A percentile compares a stretch with the other conserved stretches of the same genome.
These are phyloP conservation scores for Trametes cinnabarina DNA, from an alignment of 768 basidiomycete species.

Conservation along the genomic window DNA sequence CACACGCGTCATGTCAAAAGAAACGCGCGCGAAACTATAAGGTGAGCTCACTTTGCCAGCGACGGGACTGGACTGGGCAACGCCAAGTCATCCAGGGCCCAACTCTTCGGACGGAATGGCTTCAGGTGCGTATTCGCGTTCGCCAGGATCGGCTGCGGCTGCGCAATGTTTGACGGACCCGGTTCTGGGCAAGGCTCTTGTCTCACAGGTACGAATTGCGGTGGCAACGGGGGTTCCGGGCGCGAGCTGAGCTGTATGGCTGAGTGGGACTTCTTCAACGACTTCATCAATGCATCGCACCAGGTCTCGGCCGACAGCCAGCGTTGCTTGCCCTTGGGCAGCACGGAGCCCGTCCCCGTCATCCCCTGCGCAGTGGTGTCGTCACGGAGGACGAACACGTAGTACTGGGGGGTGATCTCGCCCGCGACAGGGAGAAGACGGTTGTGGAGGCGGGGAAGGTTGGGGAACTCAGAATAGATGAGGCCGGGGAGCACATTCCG, in stretches of 20 bases:
- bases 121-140: slow-evolving; percentile 14
- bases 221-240: slow-evolving; percentile 10
- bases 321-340: slow-evolving; percentile 50
- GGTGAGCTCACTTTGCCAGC: slow-evolving; percentile 40
- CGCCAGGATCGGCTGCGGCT: background rate
- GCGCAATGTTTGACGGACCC: slow-evolving; percentile 11
- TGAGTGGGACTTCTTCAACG: slow-evolving; percentile 22
- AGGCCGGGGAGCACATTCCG: too few species aligned
- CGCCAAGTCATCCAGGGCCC: slow-evolving; percentile 58
- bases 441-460: too few species aligned
- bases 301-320: slow-evolving; percentile 77
- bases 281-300: slow-evolving; percentile 68
- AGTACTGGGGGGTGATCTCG: too few species aligned
- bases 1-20: too few species aligned
- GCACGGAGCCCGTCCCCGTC: slow-evolving; percentile 21
- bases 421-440: too few species aligned
- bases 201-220: background rate
- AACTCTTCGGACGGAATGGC: slow-evolving; percentile 53
- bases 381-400: too few species aligned
- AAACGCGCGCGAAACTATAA: background rate
- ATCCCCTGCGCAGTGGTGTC: too few species aligned
- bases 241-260: slow-evolving; percentile 35
- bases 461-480: too few species aligned
- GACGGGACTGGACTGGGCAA: slow-evolving; percentile 60
- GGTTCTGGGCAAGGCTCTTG: slow-evolving; percentile 4